Evolutionary conservation across 2,329 filamentous ascomycete genomes (phyloP).

Genomic region (Trichothecium roseum): DNA sequence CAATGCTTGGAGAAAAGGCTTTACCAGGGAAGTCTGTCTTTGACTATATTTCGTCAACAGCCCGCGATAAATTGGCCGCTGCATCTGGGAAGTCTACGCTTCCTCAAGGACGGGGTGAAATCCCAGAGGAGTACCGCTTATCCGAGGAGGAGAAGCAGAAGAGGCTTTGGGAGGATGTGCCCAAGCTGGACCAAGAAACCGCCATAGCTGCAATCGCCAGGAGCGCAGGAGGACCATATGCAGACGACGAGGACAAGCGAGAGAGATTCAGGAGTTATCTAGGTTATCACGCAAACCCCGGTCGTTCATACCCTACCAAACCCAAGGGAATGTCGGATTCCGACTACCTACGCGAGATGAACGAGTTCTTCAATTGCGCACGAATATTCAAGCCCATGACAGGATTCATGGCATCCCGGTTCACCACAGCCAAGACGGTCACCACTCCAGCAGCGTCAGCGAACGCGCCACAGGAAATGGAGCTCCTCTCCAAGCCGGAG

Average conservation of each 20-base stretch:
- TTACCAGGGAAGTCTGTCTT: slow-evolving; percentile 92
- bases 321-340: slow-evolving; percentile 40
- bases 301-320: slow-evolving; percentile 38
- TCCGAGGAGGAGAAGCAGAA: slow-evolving; percentile 53
- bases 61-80: slow-evolving; percentile 65
- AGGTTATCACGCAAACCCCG: slow-evolving; percentile 52
- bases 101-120: slow-evolving; percentile 66
- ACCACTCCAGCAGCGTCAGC: slow-evolving; percentile 8
- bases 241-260: slow-evolving; percentile 70
- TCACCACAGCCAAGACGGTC: slow-evolving; percentile 59
- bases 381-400: slow-evolving; percentile 83
- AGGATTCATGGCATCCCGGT: slow-evolving; percentile 85
- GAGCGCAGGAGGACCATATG: slow-evolving; percentile 62
- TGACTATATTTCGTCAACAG: slow-evolving; percentile 73
- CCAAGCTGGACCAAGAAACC: slow-evolving; percentile 53
- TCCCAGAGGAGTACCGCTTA: slow-evolving; percentile 53
- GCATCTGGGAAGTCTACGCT: slow-evolving; percentile 68
- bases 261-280: slow-evolving; percentile 74
- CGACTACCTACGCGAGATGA: slow-evolving; percentile 71
- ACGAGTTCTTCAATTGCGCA: slow-evolving; percentile 58
- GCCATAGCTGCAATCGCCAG: slow-evolving; percentile 60
- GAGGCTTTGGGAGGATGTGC: slow-evolving; percentile 47
- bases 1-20: slow-evolving; percentile 63
- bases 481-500: slow-evolving; percentile 18
- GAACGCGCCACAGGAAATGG: slow-evolving; percentile 10